A percentile compares a stretch with the other conserved stretches of the same genome.
phyloP scores from a whole-genome alignment of 108 stramenopile species.

The Skeletonema marinoi region DNA sequence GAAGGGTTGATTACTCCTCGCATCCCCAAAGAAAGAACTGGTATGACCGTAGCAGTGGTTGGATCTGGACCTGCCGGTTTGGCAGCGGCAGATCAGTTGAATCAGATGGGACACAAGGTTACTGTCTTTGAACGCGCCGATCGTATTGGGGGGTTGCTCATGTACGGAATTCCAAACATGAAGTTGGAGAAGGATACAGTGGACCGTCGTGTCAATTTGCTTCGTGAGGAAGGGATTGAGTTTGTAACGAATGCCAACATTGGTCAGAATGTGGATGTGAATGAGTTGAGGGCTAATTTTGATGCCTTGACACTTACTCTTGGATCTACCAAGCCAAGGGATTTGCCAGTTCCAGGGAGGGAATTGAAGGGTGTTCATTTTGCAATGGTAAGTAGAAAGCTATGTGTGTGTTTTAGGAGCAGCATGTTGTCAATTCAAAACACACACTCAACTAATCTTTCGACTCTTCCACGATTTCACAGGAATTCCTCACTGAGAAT shows the following conservation, averaged over 20 bases:
- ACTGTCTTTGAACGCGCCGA: slow-evolving; percentile 96
- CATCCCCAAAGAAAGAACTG: slow-evolving; percentile 88
- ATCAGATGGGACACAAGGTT: slow-evolving; percentile 97
- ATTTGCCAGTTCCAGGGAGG: slow-evolving; percentile 92
- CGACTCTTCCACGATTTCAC: background rate
- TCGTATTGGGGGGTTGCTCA: slow-evolving; percentile 94
- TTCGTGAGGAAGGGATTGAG: slow-evolving; percentile 95
- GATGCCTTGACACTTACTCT: slow-evolving; percentile 90
- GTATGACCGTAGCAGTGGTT: slow-evolving; percentile 95
- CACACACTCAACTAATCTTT: background rate
- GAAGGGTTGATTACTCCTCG: slow-evolving; percentile 93
- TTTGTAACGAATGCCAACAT: slow-evolving; percentile 94
- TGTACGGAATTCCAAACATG: slow-evolving; percentile 99
- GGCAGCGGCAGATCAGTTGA: slow-evolving; percentile 93
- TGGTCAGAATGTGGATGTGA: slow-evolving; percentile 92
- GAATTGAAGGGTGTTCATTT: slow-evolving; percentile 93
- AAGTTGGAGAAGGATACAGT: slow-evolving; percentile 97
- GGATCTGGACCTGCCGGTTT: slow-evolving; percentile 94
- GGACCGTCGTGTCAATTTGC: slow-evolving; percentile 90
- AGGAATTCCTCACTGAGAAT: slow-evolving; percentile 96
- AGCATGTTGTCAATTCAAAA: background rate
- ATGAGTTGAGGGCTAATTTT: slow-evolving; percentile 84
- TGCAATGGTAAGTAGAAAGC: slow-evolving; percentile 75
- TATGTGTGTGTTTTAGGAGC: background rate
- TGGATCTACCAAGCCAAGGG: slow-evolving; percentile 94